Percentiles rank a stretch among this genome's conserved stretches.
Conservation (phyloP, 2,329 filamentous ascomycete genomes). For the Apiospora pterosperma region DNA sequence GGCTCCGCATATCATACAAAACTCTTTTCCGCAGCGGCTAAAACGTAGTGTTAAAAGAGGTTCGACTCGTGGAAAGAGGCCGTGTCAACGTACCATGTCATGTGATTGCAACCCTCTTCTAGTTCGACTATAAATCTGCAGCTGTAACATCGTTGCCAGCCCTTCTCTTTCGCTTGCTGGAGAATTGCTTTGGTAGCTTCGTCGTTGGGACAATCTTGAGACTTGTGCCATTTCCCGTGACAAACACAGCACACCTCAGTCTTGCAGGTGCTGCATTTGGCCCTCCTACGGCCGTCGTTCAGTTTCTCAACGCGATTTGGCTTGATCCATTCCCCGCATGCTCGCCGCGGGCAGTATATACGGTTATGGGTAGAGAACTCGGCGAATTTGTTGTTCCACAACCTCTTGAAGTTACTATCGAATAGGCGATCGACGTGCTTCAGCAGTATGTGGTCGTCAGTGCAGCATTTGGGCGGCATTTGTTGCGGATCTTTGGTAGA, state of each 20-base stretch:
- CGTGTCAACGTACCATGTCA: constrained; percentile 66
- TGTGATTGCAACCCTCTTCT: constrained; percentile 82
- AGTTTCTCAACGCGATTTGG: constrained; percentile 63
- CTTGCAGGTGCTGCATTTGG: constrained; percentile 67
- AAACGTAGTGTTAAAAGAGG: neutral
- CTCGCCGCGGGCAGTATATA: constrained; percentile 70
- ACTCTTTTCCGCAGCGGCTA: constrained; percentile 73
- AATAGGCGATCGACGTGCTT: constrained; percentile 76
- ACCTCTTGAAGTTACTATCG: constrained; percentile 67
- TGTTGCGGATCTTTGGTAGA: constrained; percentile 74
- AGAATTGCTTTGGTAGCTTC: constrained; percentile 63
- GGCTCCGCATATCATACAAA: constrained; percentile 80
- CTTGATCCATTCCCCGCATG: constrained; percentile 78
- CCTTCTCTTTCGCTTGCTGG: constrained; percentile 61
- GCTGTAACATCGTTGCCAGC: constrained; percentile 73
- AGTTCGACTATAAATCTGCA: constrained; percentile 75
- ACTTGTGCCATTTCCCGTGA: constrained; percentile 69
- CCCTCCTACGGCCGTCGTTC: constrained; percentile 58
- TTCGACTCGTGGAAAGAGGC: neutral
- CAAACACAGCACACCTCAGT: constrained; percentile 73
- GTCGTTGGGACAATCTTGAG: constrained; percentile 67
- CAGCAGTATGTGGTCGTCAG: constrained; percentile 66
- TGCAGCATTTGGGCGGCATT: constrained; percentile 85
- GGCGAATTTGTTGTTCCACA: constrained; percentile 77
- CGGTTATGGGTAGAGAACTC: constrained; percentile 73